Evolutionary conservation across 495 filamentous ascomycete species (phyloP), one percentile per base, ranked within the genome.

Genomic region (Penicillium roqueforti): DNA sequence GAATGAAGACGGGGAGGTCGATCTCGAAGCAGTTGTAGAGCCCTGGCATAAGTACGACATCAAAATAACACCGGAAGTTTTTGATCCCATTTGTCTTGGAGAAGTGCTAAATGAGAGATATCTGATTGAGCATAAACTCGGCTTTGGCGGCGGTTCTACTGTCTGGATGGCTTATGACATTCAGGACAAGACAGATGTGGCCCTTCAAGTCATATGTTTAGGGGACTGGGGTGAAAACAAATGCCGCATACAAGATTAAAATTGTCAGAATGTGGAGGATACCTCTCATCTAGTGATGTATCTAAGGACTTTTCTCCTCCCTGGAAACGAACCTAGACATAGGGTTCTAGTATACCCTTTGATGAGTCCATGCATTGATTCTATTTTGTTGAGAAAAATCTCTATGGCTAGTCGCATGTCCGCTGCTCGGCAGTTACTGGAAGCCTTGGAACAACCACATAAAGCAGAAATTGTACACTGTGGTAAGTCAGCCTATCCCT

Each of bases 101-200:
- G 62, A 59, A 40, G 25, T 61, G 4, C 56, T 65, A 36, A 83
- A 92, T 61, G 87, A 87, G 38, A 86, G 87, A 68, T 92, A 95
- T 70, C 88, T 86, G 9, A 80, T 95, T 26, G 83, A 91, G 57
- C 84, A 87, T 61, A 92, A 95, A 74, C 77, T 92, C 18, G 89
- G 89, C n/a, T 91, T 52, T 85, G 89, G 89, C 53, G 88, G 90
- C 60, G 90, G 90, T 70, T 91, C 87, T 8, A 92, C 89, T 11
- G 89, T 95, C 39, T 92, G 89, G 89, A 76, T 92, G 40, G 70
- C 68, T 18, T 51, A 49, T 51, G 68, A 76, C 58, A 50, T 60
- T 22, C 56, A 53, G 57, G 69, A 59, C 31, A 55, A 61, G n/a
- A 63, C n/a, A 18, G 43, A 66, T 42, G 62, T 66, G 11, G 65